Evolutionary conservation across 148 eudicot genomes (phyloP), one percentile per base, ranked within the genome.

Genomic region (Nepenthes mirabilis): DNA sequence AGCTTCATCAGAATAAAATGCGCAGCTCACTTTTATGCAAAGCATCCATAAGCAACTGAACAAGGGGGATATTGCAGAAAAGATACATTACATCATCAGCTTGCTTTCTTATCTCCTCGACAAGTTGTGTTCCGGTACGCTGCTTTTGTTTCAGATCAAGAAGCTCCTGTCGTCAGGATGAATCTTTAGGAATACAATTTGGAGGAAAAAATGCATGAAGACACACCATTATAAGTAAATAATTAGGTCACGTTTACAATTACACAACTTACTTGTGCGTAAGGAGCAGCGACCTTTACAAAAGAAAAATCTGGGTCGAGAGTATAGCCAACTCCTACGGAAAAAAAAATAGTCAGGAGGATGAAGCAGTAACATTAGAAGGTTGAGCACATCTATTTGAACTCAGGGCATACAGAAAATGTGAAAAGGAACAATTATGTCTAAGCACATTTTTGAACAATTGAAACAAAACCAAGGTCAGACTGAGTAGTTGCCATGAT

Each of bases 221-320:
- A 50, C 4, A 50, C 4, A 50, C 52, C 11, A n/a, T 2, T 35
- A 1, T 65, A 23, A 47, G 13, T 52, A 11, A 52, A 10, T 9
- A 11, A 49, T 49, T 11, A 49, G 13, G 52, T 12, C 23, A 52
- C 32, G 54, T 36, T 53, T 32, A 65, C 55, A 7, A 37, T 53
- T 32, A 65, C 55, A 7, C 37, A 53, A 65, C 69, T 63, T 74
- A 93, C 99, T 81, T 88, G 95, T n/a, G 97, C 97, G 64, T 89
- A 94, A 59, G 99, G 99, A 64, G 95, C 97, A 71, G 99, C 97
- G 60, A 89, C 82, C 80, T 89, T 94, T 2, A 82, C 80, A 57
- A 94, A 94, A 35, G 99, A 94, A 74, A 94, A 94, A 37, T 86
- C 73, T 11, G 95, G 99, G 68, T 94, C 86, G 47, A 94, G 84